A percentile compares a stretch with the other conserved stretches of the same genome.
phyloP scores from a whole-genome alignment of 495 filamentous ascomycete species.

The Neurospora discreta region DNA sequence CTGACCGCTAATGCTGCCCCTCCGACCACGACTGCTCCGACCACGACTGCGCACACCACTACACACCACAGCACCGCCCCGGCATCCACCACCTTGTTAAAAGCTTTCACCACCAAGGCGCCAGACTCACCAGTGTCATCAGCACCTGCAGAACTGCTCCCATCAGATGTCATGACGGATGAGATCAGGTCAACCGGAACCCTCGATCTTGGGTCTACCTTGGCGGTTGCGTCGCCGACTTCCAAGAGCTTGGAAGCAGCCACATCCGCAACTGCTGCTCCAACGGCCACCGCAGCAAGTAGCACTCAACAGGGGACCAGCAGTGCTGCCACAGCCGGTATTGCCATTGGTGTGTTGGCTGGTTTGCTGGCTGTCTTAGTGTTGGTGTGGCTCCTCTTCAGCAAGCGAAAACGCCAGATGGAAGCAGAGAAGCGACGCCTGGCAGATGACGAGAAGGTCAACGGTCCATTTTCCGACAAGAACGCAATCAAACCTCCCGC shows the following conservation, averaged over 20 bases:
- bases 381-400: slow-evolving; percentile 58
- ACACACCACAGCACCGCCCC: not conserved
- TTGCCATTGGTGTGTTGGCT: slow-evolving; percentile 66
- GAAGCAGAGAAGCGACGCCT: slow-evolving; percentile 32
- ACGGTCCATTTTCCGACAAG: slow-evolving; percentile 33
- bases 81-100: not conserved
- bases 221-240: slow-evolving; percentile 9
- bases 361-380: slow-evolving; percentile 50
- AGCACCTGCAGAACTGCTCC: not conserved
- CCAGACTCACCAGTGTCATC: not conserved
- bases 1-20: not conserved
- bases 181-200: not conserved
- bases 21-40: not conserved
- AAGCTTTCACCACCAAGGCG: not conserved
- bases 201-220: not conserved
- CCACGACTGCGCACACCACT: not conserved
- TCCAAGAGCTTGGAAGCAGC: slow-evolving; percentile 8
- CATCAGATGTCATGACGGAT: not conserved
- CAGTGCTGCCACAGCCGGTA: slow-evolving; percentile 65
- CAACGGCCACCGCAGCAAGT: slow-evolving; percentile 14
- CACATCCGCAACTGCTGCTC: slow-evolving; percentile 1
- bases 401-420: slow-evolving; percentile 43
- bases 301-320: slow-evolving; percentile 31
- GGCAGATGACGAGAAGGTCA: slow-evolving; percentile 48
- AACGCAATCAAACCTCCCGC: slow-evolving; percentile 23